Percentiles rank a stretch among this genome's conserved stretches.
Conservation (phyloP, 208 protist genomes). For the Leishmania gerbilli region DNA sequence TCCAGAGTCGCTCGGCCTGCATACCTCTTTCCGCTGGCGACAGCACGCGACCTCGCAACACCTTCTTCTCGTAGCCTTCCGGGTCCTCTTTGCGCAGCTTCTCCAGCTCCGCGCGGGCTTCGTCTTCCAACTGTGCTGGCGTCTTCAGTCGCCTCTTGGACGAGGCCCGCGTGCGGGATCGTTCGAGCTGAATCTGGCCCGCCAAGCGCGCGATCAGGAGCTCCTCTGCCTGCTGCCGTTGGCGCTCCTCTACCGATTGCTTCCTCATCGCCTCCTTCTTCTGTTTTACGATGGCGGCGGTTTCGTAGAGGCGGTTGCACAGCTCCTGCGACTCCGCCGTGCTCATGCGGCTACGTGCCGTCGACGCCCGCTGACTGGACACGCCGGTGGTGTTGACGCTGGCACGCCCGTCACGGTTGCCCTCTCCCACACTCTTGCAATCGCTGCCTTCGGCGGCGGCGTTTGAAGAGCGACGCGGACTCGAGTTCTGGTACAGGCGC, state of each 20-base stretch:
- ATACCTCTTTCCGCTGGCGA: conserved; percentile 37
- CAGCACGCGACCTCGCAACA: conserved; percentile 37
- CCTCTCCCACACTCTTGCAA: conserved; percentile 6
- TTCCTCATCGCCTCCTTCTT: conserved; percentile 24
- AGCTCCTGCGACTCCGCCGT: conserved; percentile 20
- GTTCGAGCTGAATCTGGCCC: conserved; percentile 42
- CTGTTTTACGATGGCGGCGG: conserved; percentile 21
- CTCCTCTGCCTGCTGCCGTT: conserved; percentile 54
- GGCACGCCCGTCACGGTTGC: background rate
- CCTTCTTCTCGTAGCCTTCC: conserved; percentile 34
- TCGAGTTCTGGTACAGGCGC: conserved; percentile 55
- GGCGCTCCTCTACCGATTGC: conserved; percentile 29
- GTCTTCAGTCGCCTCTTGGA: conserved; percentile 24
- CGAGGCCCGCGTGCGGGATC: background rate
- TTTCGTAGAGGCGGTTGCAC: conserved; percentile 48
- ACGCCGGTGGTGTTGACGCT: conserved; percentile 12
- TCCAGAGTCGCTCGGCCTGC: conserved; percentile 41
- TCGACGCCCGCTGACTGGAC: conserved; percentile 15
- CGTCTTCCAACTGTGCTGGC: conserved; percentile 23
- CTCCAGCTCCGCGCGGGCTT: conserved; percentile 43
- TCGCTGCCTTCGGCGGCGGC: background rate
- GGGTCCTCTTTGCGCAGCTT: conserved; percentile 36
- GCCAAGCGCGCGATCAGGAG: conserved; percentile 55
- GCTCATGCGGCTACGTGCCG: conserved; percentile 19
- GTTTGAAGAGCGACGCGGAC: background rate